Base-by-base conservation (phyloP, 108 stramenopile genomes). In the Pseudonitzschia multiseries region DNA sequence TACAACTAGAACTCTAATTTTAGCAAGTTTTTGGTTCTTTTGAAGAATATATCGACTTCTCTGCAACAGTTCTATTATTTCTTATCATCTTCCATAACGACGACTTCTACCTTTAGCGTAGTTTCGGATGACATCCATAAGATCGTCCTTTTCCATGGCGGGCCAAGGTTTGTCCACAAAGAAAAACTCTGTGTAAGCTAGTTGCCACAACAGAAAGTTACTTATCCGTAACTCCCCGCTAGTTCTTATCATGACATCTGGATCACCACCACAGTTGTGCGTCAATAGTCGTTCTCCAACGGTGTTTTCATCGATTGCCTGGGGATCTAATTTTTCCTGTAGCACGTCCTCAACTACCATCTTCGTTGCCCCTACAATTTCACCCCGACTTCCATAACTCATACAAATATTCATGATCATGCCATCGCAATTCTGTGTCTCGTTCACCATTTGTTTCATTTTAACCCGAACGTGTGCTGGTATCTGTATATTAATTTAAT, bases 81-180 rank as follows among this genome's bases (percentile, higher is more conserved):
- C 42, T 42, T 9, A 54, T 79, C 86, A 93, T 63, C 83, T 84
- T 65, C 96, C 96, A 81, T 85, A 97, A 20, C 96, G 78, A 63
- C 96, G 77, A 40, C 82, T 71, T 76, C 96, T 81, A 31, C 88
- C 88, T 28, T 71, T 61, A 17, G 89, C 91, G 74, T 85, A 93
- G 14, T 66, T 72, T 42, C 75, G 78, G 27, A 84, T 78, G 22
- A 93, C 84, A 8, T 73, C 66, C 43, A 89, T 18, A 42, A 90
- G 79, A 57, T 91, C 95, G 26, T 77, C 70, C 69, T 76, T 87
- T 62, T 78, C 68, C 52, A 89, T 72, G 65, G 88, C 96, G 56
- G 99, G 99, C 99, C 99, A 99, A 8, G 75, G 77, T 71, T 96
- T 96, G 46, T 95, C 81, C 26, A 98, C 50, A 72, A 99, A 99